Conservation (phyloP, 164 flowering plant genomes). For the Berberis vulgaris region DNA sequence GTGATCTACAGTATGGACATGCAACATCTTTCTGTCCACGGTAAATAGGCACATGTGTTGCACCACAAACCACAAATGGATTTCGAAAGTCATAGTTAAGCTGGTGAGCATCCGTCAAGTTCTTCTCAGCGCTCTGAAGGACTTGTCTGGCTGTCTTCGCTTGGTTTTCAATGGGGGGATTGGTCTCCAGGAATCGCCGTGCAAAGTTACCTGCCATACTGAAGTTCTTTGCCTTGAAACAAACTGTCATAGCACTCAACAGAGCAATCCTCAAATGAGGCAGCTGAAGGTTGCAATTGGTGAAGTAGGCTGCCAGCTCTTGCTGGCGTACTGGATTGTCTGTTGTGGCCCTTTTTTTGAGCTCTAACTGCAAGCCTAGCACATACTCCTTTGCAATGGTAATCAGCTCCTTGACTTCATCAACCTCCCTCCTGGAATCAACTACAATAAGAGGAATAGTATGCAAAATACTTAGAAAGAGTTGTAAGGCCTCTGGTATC, state of each 20-base stretch:
- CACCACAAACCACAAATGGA: background rate
- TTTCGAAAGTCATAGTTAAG: background rate
- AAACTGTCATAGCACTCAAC: background rate
- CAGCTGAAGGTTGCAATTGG: background rate
- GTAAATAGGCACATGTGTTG: background rate
- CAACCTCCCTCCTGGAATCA: background rate
- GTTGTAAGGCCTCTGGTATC: background rate
- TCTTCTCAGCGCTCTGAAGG: background rate
- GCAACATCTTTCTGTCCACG: background rate
- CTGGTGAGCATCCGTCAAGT: background rate
- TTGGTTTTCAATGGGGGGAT: background rate
- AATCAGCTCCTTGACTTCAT: background rate
- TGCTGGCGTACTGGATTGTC: background rate
- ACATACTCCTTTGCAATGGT: background rate
- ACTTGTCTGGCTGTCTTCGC: conserved; percentile 1
- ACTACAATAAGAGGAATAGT: background rate
- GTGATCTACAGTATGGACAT: background rate
- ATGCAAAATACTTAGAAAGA: background rate
- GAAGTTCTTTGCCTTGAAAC: background rate
- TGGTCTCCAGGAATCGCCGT: background rate
- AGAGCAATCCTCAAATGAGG: background rate
- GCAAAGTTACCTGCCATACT: background rate
- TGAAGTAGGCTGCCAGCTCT: conserved; percentile 1
- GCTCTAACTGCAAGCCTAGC: background rate
- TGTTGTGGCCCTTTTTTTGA: background rate